Percentiles rank a stretch among this genome's conserved stretches.
These are phyloP conservation scores for Aspergillus coremiiformis DNA, from an alignment of 495 filamentous ascomycete species.

Conservation along the genomic window DNA sequence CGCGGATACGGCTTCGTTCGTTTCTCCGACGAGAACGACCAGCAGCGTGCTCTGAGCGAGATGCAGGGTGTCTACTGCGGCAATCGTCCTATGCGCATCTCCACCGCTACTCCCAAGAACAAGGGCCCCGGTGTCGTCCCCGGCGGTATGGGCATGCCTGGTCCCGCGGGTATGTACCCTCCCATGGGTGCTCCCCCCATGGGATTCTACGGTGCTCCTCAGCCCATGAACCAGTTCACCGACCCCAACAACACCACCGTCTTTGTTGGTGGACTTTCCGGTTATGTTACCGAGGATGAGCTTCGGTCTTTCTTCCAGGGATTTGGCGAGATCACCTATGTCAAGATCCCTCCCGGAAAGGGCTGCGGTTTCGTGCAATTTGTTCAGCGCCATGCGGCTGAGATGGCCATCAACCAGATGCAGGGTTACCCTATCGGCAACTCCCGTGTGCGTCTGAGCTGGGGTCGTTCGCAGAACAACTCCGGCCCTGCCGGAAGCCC, in stretches of 20 bases:
- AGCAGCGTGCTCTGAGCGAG: conserved; percentile 88
- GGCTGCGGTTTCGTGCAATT: conserved; percentile 99
- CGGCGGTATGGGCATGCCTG: conserved; percentile 50
- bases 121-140: conserved; percentile 59
- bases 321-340: conserved; percentile 99
- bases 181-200: conserved; percentile 76
- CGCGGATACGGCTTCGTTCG: conserved; percentile 97
- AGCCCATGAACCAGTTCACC: conserved; percentile 99
- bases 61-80: conserved; percentile 99
- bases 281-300: conserved; percentile 98
- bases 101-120: conserved; percentile 96
- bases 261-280: conserved; percentile 94
- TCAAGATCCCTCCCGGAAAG: conserved; percentile 99
- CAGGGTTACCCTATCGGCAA: conserved; percentile 99
- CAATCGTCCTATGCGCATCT: conserved; percentile 98
- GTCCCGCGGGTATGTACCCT: conserved; percentile 42
- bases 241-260: conserved; percentile 99
- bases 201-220: conserved; percentile 73
- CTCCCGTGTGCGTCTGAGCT: conserved; percentile 92
- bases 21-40: conserved; percentile 88
- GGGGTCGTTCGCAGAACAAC: conserved; percentile 99
- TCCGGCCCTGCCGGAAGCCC: conserved; percentile 94
- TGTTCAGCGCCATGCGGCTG: conserved; percentile 95
- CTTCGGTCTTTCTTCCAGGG: conserved; percentile 99
- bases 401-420: conserved; percentile 99